Conservation (phyloP, 2,329 filamentous ascomycete species). For the Mycocentrospora acerina region DNA sequence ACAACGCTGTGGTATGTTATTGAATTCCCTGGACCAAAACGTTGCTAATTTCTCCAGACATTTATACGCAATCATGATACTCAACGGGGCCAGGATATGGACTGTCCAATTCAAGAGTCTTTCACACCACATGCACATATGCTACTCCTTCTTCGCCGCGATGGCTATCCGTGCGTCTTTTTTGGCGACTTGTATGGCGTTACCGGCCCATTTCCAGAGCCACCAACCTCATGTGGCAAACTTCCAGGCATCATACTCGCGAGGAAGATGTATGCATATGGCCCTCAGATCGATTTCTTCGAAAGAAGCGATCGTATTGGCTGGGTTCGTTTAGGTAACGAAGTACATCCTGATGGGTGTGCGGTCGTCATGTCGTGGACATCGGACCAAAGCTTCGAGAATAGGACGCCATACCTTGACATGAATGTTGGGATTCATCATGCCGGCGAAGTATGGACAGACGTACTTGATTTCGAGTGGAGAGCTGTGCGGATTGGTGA, state of each 20-base stretch:
- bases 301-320: constrained; percentile 60
- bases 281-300: constrained; percentile 62
- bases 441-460: constrained; percentile 61
- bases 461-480: constrained; percentile 53
- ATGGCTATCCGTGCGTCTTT: constrained; percentile 65
- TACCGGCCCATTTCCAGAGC: constrained; percentile 48
- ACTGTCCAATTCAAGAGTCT: constrained; percentile 59
- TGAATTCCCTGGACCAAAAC: too few species aligned
- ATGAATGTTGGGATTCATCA: constrained; percentile 61
- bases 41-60: constrained; percentile 47
- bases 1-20: constrained; percentile 56
- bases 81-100: constrained; percentile 50
- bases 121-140: constrained; percentile 70
- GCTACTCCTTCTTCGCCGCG: constrained; percentile 63
- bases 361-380: constrained; percentile 51
- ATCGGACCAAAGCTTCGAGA: constrained; percentile 14
- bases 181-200: constrained; percentile 68
- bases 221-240: constrained; percentile 53
- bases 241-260: constrained; percentile 61
- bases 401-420: not conserved
- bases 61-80: constrained; percentile 71
- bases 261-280: constrained; percentile 65
- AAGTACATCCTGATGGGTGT: constrained; percentile 36
- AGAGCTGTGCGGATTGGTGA: constrained; percentile 56
- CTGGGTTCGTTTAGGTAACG: constrained; percentile 51